Evolutionary conservation across 768 basidiomycete genomes (phyloP).

Genomic region (Calocera viscosa): DNA sequence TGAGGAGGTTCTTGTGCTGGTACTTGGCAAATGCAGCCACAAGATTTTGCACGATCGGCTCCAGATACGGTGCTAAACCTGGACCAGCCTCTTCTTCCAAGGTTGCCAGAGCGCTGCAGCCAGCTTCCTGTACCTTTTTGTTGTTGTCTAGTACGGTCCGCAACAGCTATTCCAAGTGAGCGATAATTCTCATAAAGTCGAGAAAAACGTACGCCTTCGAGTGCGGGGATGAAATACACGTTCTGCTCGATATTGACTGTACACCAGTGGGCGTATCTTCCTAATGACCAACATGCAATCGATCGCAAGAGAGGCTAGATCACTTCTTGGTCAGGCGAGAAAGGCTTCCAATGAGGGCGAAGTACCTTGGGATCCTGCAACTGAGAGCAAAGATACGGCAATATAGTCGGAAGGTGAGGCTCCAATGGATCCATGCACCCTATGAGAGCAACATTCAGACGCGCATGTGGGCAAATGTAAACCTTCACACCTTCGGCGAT

Average conservation of each 20-base stretch:
- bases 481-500: constrained; percentile 81
- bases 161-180: constrained; percentile 49
- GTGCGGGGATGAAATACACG: constrained; percentile 86
- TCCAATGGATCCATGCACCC: constrained; percentile 95
- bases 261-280: constrained; percentile 95
- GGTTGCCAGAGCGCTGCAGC: constrained; percentile 96
- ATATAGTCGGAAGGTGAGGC: constrained; percentile 82
- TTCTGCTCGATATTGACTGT: constrained; percentile 68
- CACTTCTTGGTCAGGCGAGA: background rate
- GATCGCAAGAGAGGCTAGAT: constrained; percentile 86
- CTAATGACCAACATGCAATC: constrained; percentile 99
- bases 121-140: constrained; percentile 98
- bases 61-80: constrained; percentile 83
- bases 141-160: constrained; percentile 97
- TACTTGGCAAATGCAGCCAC: constrained; percentile 96
- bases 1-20: constrained; percentile 98
- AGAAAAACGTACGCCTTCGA: constrained; percentile 72
- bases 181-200: background rate
- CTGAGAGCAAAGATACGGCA: constrained; percentile 85
- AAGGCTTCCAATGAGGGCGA: background rate
- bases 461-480: background rate
- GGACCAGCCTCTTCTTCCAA: constrained; percentile 92
- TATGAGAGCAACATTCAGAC: constrained; percentile 24
- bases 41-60: constrained; percentile 86
- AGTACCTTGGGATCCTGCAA: constrained; percentile 82